phyloP scores from a whole-genome alignment of 2,329 filamentous ascomycete species.

The Achaetomium macrosporum region DNA sequence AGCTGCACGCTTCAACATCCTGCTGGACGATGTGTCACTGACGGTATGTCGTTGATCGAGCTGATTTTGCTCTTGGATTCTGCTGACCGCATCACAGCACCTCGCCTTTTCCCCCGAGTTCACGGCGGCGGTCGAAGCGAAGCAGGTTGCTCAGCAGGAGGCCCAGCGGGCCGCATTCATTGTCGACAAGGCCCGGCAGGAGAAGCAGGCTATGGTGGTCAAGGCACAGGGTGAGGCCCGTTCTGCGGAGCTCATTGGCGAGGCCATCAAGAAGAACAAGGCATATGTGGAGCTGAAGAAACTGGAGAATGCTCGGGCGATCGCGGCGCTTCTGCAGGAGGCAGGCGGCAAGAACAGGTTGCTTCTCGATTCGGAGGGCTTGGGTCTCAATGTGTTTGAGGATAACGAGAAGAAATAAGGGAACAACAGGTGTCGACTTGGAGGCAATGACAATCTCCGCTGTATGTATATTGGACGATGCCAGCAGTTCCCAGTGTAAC shows the following conservation, averaged over 20 bases:
- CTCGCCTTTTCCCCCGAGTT: slow-evolving; percentile 69
- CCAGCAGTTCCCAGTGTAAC: slow-evolving; percentile 14
- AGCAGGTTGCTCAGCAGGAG: slow-evolving; percentile 80
- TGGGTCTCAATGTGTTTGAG: slow-evolving; percentile 82
- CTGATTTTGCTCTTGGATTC: background rate
- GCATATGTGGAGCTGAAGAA: slow-evolving; percentile 95
- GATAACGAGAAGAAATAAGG: slow-evolving; percentile 41
- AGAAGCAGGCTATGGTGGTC: slow-evolving; percentile 98
- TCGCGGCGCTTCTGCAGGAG: slow-evolving; percentile 85
- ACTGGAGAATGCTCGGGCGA: slow-evolving; percentile 90
- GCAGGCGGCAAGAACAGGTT: slow-evolving; percentile 84
- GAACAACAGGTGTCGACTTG: background rate
- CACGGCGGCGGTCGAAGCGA: slow-evolving; percentile 66
- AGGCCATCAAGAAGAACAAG: slow-evolving; percentile 99
- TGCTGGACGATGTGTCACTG: slow-evolving; percentile 93
- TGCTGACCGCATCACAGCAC: slow-evolving; percentile 43
- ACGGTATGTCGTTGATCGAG: slow-evolving; percentile 56
- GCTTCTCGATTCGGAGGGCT: slow-evolving; percentile 82
- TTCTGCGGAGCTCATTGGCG: slow-evolving; percentile 94
- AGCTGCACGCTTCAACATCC: slow-evolving; percentile 93
- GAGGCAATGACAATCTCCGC: slow-evolving; percentile 38
- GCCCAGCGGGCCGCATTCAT: slow-evolving; percentile 95
- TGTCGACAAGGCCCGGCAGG: slow-evolving; percentile 96
- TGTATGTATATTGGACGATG: slow-evolving; percentile 33
- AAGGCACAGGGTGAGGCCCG: slow-evolving; percentile 98